Conservation (phyloP, 306 rosid species). For the Crotalaria pallida region DNA sequence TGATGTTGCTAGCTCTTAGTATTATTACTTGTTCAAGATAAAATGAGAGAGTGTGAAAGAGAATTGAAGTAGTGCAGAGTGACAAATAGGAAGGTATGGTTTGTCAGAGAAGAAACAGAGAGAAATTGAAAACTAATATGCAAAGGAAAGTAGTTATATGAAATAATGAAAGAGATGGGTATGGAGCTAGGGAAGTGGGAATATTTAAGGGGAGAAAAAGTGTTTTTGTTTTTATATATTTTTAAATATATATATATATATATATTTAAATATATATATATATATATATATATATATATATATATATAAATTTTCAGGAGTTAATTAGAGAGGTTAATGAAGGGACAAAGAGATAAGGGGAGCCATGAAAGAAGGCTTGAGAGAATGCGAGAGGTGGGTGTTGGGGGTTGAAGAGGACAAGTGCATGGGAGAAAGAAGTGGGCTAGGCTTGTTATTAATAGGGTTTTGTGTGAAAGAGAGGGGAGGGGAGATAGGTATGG, state of each 20-base stretch:
- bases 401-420: constrained; percentile 42
- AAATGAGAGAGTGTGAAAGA: not conserved
- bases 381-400: constrained; percentile 26
- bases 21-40: not conserved
- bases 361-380: not conserved
- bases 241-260: no score
- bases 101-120: not conserved
- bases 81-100: not conserved
- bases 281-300: no score
- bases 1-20: not conserved
- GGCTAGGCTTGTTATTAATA: constrained; percentile 54
- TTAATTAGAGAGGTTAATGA: not conserved
- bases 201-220: not conserved
- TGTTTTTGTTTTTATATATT: not conserved
- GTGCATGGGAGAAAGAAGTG: constrained; percentile 70
- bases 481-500: no score
- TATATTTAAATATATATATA: no score
- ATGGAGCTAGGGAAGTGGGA: not conserved
- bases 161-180: not conserved
- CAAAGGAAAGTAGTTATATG: not conserved
- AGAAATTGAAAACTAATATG: not conserved
- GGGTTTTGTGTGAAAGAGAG: constrained; percentile 21
- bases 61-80: not conserved
- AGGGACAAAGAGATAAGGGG: constrained; percentile 18
- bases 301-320: not conserved